Conservation (phyloP, 495 filamentous ascomycete species). For the Aspergillus taichungensis region DNA sequence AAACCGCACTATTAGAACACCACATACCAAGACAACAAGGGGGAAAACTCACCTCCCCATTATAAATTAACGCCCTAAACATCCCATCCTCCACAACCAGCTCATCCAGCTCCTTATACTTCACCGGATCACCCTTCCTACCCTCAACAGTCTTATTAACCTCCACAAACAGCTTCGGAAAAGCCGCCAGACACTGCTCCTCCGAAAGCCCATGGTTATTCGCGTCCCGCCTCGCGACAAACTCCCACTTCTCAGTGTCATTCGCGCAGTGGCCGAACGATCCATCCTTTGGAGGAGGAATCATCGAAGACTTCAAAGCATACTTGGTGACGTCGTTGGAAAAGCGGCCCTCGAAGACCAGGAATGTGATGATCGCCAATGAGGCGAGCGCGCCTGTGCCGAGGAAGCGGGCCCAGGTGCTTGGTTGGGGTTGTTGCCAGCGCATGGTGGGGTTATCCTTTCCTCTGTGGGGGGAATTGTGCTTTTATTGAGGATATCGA, state of each 20-base stretch:
- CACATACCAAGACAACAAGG: neutral
- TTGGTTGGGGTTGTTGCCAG: conserved; percentile 13
- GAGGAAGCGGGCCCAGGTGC: conserved; percentile 24
- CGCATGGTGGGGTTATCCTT: neutral
- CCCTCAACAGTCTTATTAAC: conserved; percentile 27
- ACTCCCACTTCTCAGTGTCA: conserved; percentile 20
- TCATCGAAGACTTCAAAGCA: conserved; percentile 11
- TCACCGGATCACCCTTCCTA: conserved; percentile 13
- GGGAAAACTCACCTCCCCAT: conserved; percentile 28
- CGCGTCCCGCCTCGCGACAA: conserved; percentile 23
- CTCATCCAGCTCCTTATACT: conserved; percentile 25
- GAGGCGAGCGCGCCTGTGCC: conserved; percentile 22
- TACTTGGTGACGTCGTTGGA: conserved; percentile 16
- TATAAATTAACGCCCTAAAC: conserved; percentile 32
- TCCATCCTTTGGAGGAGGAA: neutral
- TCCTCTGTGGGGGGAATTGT: neutral
- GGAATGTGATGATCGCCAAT: conserved; percentile 23
- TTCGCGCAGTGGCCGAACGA: conserved; percentile 4
- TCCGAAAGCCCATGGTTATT: conserved; percentile 32
- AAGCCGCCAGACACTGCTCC: conserved; percentile 33
- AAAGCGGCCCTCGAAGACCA: conserved; percentile 13
- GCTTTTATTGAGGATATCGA: conserved; percentile 1
- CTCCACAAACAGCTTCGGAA: conserved; percentile 38
- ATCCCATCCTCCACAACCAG: conserved; percentile 24
- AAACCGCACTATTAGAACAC: neutral